These are phyloP conservation scores for Aspergillus hancockii DNA, from an alignment of 495 filamentous ascomycete genomes.

Conservation along the genomic window DNA sequence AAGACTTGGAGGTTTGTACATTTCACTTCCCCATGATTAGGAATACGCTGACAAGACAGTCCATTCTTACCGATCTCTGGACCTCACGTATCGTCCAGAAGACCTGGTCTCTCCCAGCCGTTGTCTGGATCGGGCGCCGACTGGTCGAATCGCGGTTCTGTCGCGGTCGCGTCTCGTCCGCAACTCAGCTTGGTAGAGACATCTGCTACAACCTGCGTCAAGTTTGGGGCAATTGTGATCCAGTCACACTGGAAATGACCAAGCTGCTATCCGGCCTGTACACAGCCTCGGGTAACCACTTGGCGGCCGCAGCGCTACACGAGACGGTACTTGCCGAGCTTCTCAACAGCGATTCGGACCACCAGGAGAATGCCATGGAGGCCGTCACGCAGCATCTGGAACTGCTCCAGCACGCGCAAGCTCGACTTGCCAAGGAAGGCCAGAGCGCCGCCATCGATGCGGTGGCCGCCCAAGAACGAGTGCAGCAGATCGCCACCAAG, in stretches of 20 bases:
- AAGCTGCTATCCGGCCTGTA: constrained; percentile 57
- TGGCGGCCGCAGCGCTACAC: constrained; percentile 55
- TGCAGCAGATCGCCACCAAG: constrained; percentile 32
- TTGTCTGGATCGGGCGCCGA: constrained; percentile 57
- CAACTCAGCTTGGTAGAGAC: constrained; percentile 57
- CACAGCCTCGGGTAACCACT: constrained; percentile 48
- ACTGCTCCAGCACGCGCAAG: constrained; percentile 48
- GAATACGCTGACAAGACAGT: constrained; percentile 23
- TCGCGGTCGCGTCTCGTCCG: constrained; percentile 39
- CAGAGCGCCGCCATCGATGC: constrained; percentile 22
- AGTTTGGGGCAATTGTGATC: constrained; percentile 55
- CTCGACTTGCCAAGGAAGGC: constrained; percentile 28
- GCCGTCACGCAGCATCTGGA: constrained; percentile 50
- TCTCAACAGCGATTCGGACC: constrained; percentile 46
- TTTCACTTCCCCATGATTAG: background rate
- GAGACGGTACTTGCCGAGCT: constrained; percentile 53
- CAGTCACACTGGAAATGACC: constrained; percentile 54
- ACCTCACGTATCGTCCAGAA: constrained; percentile 59
- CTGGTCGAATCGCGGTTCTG: constrained; percentile 59
- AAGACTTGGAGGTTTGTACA: constrained; percentile 55
- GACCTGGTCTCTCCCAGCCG: constrained; percentile 53
- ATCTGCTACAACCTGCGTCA: constrained; percentile 67
- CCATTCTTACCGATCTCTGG: constrained; percentile 60
- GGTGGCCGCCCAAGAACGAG: constrained; percentile 28
- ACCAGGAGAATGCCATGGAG: constrained; percentile 30